Evolutionary conservation across 2,329 filamentous ascomycete genomes (phyloP).

Genomic region (Zymoseptoria passerinii): DNA sequence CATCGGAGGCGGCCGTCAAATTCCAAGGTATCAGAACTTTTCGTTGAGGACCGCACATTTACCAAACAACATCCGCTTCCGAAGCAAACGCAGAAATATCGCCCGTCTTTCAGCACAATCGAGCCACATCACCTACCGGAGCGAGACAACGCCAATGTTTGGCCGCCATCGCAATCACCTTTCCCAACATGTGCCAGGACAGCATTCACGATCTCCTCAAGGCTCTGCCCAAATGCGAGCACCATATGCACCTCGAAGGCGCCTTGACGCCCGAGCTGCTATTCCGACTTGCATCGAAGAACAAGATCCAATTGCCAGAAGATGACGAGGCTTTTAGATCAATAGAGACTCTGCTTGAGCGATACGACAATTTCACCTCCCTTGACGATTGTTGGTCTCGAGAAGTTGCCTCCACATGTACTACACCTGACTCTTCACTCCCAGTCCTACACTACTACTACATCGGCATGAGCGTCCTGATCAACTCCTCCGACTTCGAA

Average conservation of each 20-base stretch:
- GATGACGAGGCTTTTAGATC: constrained; percentile 57
- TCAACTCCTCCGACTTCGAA: constrained; percentile 60
- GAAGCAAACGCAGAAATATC: neutral
- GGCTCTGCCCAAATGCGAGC: constrained; percentile 65
- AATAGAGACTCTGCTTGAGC: constrained; percentile 48
- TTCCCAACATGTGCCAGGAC: constrained; percentile 39
- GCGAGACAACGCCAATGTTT: neutral
- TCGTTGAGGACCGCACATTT: neutral
- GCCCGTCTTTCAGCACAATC: neutral
- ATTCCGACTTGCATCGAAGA: constrained; percentile 59
- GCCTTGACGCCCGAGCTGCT: constrained; percentile 62
- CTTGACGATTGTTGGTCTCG: constrained; percentile 65
- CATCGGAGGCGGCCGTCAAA: neutral
- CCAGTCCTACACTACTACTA: constrained; percentile 56
- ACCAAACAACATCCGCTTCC: neutral
- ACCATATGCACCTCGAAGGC: constrained; percentile 74
- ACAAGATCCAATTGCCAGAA: constrained; percentile 51
- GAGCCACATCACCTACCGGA: too few relatives aligned
- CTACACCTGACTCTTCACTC: neutral
- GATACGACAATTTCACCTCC: constrained; percentile 60
- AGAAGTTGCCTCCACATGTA: neutral
- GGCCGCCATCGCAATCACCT: neutral
- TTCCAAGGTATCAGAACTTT: neutral
- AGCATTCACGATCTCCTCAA: constrained; percentile 52
- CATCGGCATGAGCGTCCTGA: constrained; percentile 62